phyloP scores from a whole-genome alignment of 306 rosid genomes.

The Quercus dentata region DNA sequence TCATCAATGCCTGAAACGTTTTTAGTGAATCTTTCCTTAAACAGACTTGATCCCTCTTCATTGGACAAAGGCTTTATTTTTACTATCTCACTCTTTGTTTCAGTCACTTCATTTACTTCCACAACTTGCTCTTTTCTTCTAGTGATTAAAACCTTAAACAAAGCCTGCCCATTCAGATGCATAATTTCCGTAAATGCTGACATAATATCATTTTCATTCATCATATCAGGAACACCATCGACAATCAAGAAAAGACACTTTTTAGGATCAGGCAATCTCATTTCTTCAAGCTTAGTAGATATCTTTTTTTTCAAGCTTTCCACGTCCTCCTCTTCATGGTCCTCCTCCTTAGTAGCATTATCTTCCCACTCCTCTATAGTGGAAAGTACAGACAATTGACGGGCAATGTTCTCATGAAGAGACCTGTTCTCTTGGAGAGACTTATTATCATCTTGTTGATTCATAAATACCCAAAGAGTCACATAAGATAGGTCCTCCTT shows the following conservation, averaged over 20 bases:
- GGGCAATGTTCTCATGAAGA: neutral
- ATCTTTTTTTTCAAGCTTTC: neutral
- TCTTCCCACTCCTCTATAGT: constrained; percentile 14
- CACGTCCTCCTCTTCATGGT: neutral
- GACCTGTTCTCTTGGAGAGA: neutral
- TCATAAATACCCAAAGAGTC: constrained; percentile 19
- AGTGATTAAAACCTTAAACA: constrained; percentile 25
- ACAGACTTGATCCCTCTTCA: neutral
- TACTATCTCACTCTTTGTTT: no score
- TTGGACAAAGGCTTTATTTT: neutral
- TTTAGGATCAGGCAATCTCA: neutral
- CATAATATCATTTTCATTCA: neutral
- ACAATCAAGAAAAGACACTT: constrained; percentile 9
- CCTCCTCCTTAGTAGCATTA: neutral
- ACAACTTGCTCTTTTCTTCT: neutral
- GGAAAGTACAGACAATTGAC: constrained; percentile 9
- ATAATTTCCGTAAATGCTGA: neutral
- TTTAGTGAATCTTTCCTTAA: neutral
- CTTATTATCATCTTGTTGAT: neutral
- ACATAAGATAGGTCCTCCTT: neutral
- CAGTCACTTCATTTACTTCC: neutral
- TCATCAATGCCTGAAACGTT: neutral
- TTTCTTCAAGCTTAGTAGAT: no score
- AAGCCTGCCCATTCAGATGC: no score
- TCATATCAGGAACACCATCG: constrained; percentile 18